Base-by-base conservation (phyloP, 768 basidiomycete genomes). In the Rhodotorula paludigena region DNA sequence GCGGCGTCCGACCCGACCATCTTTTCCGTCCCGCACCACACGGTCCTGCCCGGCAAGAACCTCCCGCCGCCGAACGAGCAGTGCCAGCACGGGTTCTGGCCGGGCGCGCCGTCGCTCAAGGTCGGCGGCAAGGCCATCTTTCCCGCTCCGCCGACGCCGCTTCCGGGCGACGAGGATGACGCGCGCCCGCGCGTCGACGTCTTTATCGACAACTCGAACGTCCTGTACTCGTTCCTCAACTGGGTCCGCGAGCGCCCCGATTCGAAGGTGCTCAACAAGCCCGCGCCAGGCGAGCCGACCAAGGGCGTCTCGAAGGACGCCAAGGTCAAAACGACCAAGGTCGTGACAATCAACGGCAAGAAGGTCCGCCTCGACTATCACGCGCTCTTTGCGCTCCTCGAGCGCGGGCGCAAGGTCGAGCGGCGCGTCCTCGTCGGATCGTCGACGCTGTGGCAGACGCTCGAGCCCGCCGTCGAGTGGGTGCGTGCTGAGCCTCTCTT, bases 391-490 rank as follows among this genome's bases (percentile, higher is more conserved):
- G 82, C 92, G 44, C 84, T 92, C 60, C 81, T 93, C 44, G 90
- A 92, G 78, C 84, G 90, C 45, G 91, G 90, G 12, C 83, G 90
- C 42, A 84, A 86, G 14, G 82, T 90, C 60, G 85, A 84, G 32
- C 83, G 87, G 39, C 84, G 89, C 32, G 87, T 89, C 11, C 81
- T 90, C 11, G 90, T 88, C 39, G 85, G 89, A 0, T 89, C 88
- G 20, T 89, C 87, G 49, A 90, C 91, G 3, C 78, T 92, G 55
- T 89, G 90, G 77, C 91, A 92, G 76, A 84, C 87, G 18, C 86
- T 92, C 82, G 85, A 87, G 16, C 79, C 82, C 8, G 87, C 89
- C 25, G 82, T 86, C 73, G 82, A 84, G 58, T 80, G 92, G 48
- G 89, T 87, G 9, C 90, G 90, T 72, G 85, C 88, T 71, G 84